These are phyloP conservation scores for Spathaspora girioi DNA, from an alignment of 805 yeast genomes.

Conservation along the genomic window DNA sequence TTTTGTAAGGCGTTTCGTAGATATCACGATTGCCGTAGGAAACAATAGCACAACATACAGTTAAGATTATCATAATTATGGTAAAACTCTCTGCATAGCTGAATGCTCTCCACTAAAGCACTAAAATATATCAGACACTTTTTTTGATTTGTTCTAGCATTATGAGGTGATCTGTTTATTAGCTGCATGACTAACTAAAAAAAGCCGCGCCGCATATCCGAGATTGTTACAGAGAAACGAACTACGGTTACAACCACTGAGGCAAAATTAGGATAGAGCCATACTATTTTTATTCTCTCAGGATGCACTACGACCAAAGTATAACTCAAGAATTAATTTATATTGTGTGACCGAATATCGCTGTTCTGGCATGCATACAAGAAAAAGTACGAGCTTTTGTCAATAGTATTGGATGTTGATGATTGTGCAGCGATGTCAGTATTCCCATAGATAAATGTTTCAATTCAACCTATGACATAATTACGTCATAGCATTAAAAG, in stretches of 20 bases:
- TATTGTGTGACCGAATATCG: too few relatives aligned
- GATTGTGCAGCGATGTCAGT: not conserved
- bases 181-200: not conserved
- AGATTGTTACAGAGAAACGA: not conserved
- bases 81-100: not conserved
- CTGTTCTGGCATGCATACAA: too few relatives aligned
- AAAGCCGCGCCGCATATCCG: not conserved
- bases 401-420: not conserved
- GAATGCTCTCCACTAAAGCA: not conserved
- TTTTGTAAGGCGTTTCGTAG: not conserved
- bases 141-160: not conserved
- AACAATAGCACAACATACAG: not conserved
- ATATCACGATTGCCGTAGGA: not conserved
- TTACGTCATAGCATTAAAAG: too few relatives aligned
- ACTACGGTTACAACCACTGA: not conserved
- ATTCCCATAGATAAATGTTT: not conserved
- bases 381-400: too few relatives aligned
- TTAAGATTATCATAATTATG: not conserved
- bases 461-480: too few relatives aligned
- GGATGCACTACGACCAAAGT: too few relatives aligned
- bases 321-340: too few relatives aligned
- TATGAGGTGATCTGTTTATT: not conserved
- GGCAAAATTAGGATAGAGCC: too few relatives aligned
- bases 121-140: not conserved
- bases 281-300: too few relatives aligned